Evolutionary conservation across 495 filamentous ascomycete genomes (phyloP), one percentile per base, ranked within the genome.

Genomic region (Penicillium paxilli): DNA sequence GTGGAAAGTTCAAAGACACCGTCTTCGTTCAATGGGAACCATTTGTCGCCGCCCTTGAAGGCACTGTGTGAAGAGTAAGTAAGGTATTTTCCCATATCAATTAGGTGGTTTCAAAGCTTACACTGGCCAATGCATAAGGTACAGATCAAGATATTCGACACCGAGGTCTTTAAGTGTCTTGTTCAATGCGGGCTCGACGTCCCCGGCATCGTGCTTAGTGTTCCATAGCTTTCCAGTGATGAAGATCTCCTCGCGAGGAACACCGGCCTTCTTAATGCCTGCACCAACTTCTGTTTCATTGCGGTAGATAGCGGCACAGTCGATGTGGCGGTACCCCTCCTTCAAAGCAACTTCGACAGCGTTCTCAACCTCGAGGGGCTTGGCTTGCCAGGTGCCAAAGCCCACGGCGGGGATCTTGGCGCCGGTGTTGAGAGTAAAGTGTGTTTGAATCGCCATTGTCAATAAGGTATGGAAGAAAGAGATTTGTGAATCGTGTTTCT

Each of bases 161-260:
- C 76, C 76, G 44, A 91, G 77, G 49, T 83, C 83, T 41, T 75
- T 51, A 42, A 88, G 74, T 5, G 78, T 76, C 38, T 71, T 64
- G 37, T 83, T 69, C 3, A 85, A 65, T 6, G 75, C 81, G 1
- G 63, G 46, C 28, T 71, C 74, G 0, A 83, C 77, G 25, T 62
- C 61, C 10, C 61, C 52, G 16, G 58, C 65, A 4, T 50, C 50
- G 25, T 73, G 70, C 42, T 67, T 66, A 5, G 65, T 75, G 35
- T 75, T 75, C 62, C 71, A 70, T 1, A 92, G 71, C 67, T 94
- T 94, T 60, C 81, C 80, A 33, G 88, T 92, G 71, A 90, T 85
- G 74, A 85, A 92, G 40, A 92, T 72, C 25, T 87, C 69, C 16
- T 75, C 70, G 26, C 89, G 83, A 0, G 86, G 78, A 3, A 91